phyloP scores from a whole-genome alignment of 2,329 filamentous ascomycete species.

The Cordyceps cicadae region DNA sequence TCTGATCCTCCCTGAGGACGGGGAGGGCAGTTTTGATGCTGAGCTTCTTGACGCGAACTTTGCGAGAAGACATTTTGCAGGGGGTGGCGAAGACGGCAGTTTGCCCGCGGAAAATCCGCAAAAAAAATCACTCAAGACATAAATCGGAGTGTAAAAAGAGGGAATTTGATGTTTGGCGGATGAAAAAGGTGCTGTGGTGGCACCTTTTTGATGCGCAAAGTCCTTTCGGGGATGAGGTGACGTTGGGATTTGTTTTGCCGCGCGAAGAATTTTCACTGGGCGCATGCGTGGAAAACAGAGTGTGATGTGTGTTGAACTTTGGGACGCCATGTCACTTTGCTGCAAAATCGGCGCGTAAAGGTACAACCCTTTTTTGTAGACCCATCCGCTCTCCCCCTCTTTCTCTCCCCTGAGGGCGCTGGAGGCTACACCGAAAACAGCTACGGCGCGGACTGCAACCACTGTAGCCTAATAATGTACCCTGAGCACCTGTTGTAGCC shows the following conservation, averaged over 20 bases:
- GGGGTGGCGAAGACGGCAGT: conserved; percentile 28
- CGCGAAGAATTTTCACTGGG: conserved; percentile 46
- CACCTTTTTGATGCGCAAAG: conserved; percentile 46
- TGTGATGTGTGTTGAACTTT: conserved; percentile 10
- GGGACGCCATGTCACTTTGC: conserved; percentile 16
- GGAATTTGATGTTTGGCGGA: conserved; percentile 41
- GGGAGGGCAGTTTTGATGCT: conserved; percentile 82
- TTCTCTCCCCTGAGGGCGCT: conserved; percentile 19
- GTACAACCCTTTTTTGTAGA: conserved; percentile 23
- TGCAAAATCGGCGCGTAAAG: conserved; percentile 14
- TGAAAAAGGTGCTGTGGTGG: conserved; percentile 43
- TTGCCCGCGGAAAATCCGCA: conserved; percentile 41
- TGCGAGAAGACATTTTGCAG: conserved; percentile 54
- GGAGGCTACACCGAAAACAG: conserved; percentile 9
- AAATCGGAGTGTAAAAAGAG: conserved; percentile 48
- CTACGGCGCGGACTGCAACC: conserved; percentile 7
- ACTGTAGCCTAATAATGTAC: conserved; percentile 3
- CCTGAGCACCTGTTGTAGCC: not conserved
- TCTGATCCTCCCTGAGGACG: conserved; percentile 81
- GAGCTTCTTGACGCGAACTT: conserved; percentile 82
- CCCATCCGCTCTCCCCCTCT: conserved; percentile 21
- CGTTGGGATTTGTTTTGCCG: conserved; percentile 48
- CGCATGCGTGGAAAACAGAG: conserved; percentile 16
- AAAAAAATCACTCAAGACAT: conserved; percentile 58
- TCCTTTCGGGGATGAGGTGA: conserved; percentile 43